Conservation (phyloP, 2,329 filamentous ascomycete genomes). For the Mycosphaerella sp. region DNA sequence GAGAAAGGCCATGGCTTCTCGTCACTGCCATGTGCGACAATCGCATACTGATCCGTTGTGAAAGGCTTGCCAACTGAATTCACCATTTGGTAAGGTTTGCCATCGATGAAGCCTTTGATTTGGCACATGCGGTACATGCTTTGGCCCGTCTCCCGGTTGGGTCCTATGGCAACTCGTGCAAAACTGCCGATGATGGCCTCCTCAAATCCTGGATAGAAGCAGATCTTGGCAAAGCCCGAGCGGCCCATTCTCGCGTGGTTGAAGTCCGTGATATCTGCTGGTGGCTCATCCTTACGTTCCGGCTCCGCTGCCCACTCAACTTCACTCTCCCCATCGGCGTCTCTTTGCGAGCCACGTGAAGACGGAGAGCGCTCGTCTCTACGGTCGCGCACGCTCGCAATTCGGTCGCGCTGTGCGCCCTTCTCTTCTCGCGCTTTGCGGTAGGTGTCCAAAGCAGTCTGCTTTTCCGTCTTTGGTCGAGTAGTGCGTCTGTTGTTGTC, state of each 20-base stretch:
- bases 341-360: constrained; percentile 42
- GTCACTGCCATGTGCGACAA: constrained; percentile 74
- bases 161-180: constrained; percentile 74
- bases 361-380: constrained; percentile 44
- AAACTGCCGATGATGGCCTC: constrained; percentile 76
- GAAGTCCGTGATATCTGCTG: constrained; percentile 70
- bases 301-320: constrained; percentile 65
- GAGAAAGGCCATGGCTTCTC: constrained; percentile 85
- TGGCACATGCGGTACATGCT: constrained; percentile 81
- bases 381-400: constrained; percentile 35
- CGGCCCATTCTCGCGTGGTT: constrained; percentile 79
- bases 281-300: constrained; percentile 52
- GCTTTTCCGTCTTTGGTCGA: constrained; percentile 38
- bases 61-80: constrained; percentile 67
- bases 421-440: constrained; percentile 57
- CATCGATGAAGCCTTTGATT: constrained; percentile 76
- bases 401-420: constrained; percentile 45
- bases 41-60: constrained; percentile 77
- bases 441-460: constrained; percentile 68
- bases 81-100: constrained; percentile 77
- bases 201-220: constrained; percentile 89
- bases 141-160: constrained; percentile 61
- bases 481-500: constrained; percentile 63
- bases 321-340: constrained; percentile 69
- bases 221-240: constrained; percentile 80